phyloP scores from a whole-genome alignment of 306 rosid genomes.

The Lathyrus tuberosus region DNA sequence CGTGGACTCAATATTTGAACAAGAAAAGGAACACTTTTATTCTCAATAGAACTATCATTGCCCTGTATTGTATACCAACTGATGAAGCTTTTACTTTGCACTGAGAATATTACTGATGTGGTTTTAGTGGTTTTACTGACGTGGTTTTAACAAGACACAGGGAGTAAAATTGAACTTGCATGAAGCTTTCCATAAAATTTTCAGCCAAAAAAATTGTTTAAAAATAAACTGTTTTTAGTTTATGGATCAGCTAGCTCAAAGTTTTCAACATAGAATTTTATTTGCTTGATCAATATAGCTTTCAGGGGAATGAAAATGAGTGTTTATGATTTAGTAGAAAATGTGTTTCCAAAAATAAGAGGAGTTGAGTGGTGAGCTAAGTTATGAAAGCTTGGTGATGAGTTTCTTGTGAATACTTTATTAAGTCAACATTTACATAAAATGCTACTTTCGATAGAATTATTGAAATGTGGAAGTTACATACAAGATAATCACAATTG shows the following conservation, averaged over 20 bases:
- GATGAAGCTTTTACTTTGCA: background rate
- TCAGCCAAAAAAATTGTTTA: no score
- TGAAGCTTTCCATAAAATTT: no score
- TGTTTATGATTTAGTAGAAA: no score
- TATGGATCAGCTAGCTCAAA: no score
- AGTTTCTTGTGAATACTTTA: fast-evolving
- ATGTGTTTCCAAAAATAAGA: background rate
- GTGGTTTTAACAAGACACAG: background rate
- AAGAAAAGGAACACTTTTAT: slow-evolving; percentile 39
- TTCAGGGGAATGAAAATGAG: no score
- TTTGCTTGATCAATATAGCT: no score
- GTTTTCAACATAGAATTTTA: no score
- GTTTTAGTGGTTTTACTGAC: background rate
- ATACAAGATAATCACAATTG: no score
- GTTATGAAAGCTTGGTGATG: background rate
- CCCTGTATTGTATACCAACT: background rate
- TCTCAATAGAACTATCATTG: slow-evolving; percentile 24
- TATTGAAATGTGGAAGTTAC: no score
- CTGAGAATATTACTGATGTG: slow-evolving; percentile 11
- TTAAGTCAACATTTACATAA: no score
- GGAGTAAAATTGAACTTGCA: background rate
- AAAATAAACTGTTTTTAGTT: no score
- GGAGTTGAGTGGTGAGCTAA: background rate
- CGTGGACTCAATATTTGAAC: slow-evolving; percentile 20
- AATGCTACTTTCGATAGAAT: no score